phyloP scores from a whole-genome alignment of 1,284 basidiomycete genomes.

The Termitomyces sp. region DNA sequence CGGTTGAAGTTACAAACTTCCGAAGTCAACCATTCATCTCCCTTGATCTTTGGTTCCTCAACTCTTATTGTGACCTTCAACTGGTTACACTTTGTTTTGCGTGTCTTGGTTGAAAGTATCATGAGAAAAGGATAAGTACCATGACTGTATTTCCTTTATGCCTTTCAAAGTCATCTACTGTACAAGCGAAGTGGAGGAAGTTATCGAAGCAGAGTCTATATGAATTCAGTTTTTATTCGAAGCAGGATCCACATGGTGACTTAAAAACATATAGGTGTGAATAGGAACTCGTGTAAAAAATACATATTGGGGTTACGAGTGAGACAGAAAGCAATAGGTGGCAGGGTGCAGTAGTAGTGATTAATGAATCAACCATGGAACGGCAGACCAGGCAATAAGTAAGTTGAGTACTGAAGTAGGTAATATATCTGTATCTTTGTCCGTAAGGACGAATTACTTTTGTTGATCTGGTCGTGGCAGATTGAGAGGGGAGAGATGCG shows the following conservation, averaged over 20 bases:
- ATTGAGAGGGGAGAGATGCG: background rate
- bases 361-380: background rate
- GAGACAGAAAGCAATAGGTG: background rate
- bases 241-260: background rate
- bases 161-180: background rate
- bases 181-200: too few relatives aligned
- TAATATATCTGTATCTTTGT: background rate
- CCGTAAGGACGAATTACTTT: background rate
- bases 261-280: background rate
- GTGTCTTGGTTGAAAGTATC: too few relatives aligned
- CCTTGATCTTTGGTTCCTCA: too few relatives aligned
- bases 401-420: background rate
- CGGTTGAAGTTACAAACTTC: too few relatives aligned
- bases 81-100: too few relatives aligned
- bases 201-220: background rate
- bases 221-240: background rate
- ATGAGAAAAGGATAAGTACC: too few relatives aligned
- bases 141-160: too few relatives aligned
- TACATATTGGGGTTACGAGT: background rate
- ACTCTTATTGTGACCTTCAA: too few relatives aligned
- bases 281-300: background rate
- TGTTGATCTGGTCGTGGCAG: background rate
- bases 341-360: background rate
- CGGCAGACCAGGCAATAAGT: conserved; percentile 2
- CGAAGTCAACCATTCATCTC: too few relatives aligned